A percentile compares a stretch with the other conserved stretches of the same genome.
Conservation (phyloP, 2,329 filamentous ascomycete genomes). For the Alternaria brassicae region DNA sequence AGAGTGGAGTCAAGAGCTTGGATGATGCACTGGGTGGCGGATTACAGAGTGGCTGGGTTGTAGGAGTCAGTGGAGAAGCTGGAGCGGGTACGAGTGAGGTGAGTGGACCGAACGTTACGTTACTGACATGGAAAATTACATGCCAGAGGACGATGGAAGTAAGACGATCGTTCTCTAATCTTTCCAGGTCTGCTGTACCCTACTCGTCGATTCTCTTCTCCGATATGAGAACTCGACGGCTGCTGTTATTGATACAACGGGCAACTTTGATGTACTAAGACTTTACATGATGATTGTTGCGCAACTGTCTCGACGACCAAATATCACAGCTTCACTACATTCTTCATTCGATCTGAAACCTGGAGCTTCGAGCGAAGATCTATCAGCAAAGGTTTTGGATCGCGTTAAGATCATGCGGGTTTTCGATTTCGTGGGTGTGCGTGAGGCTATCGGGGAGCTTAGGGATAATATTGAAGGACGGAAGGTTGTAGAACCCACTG, state of each 20-base stretch:
- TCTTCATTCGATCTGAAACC: not conserved
- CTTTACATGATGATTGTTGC: slow-evolving; percentile 46
- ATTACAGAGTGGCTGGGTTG: slow-evolving; percentile 44
- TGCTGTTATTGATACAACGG: slow-evolving; percentile 56
- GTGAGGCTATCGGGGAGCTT: slow-evolving; percentile 56
- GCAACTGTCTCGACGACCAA: slow-evolving; percentile 22
- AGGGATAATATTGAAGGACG: slow-evolving; percentile 43
- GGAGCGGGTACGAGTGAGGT: slow-evolving; percentile 34
- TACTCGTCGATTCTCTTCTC: slow-evolving; percentile 52
- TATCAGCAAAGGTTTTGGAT: slow-evolving; percentile 51
- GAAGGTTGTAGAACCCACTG: not conserved
- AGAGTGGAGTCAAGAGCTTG: slow-evolving; percentile 37
- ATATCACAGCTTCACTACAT: not conserved
- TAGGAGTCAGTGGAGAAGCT: slow-evolving; percentile 47
- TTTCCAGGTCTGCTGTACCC: slow-evolving; percentile 29
- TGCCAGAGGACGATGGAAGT: not conserved
- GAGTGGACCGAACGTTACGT: slow-evolving; percentile 4
- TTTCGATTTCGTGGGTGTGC: slow-evolving; percentile 58
- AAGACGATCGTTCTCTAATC: not conserved
- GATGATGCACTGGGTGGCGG: slow-evolving; percentile 51
- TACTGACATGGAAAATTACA: not conserved
- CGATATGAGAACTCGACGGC: slow-evolving; percentile 33
- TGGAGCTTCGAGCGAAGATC: slow-evolving; percentile 24
- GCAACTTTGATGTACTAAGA: slow-evolving; percentile 54
- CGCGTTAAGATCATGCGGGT: slow-evolving; percentile 58